A percentile compares a stretch with the other conserved stretches of the same genome.
These are phyloP conservation scores for Crotalaria pallida DNA, from an alignment of 306 rosid genomes.

Conservation along the genomic window DNA sequence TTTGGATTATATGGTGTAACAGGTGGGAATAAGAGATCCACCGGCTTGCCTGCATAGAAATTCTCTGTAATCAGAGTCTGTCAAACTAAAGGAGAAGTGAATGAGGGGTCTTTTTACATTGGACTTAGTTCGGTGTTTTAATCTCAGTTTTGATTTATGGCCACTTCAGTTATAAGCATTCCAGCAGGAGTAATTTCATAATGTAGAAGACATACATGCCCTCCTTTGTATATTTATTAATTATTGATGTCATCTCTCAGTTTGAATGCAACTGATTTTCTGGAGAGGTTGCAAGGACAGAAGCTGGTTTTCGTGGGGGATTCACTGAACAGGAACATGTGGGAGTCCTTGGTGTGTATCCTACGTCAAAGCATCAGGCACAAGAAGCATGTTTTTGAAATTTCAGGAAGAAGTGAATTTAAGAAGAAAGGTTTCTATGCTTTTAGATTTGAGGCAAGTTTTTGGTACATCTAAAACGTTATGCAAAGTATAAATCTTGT, in stretches of 20 bases:
- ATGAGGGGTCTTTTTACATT: neutral
- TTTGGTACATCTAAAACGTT: neutral
- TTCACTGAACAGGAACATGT: conserved; percentile 92
- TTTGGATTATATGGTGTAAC: neutral
- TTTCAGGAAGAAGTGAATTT: conserved; percentile 72
- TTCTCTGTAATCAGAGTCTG: neutral
- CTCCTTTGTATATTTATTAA: conserved; percentile 19
- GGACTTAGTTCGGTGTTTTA: neutral
- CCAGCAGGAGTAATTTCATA: neutral
- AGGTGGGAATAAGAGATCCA: neutral
- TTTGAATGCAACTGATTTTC: conserved; percentile 84
- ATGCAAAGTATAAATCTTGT: neutral
- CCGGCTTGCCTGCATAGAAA: neutral
- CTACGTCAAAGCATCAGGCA: conserved; percentile 55
- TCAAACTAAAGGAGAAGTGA: neutral
- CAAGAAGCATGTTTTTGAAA: conserved; percentile 68
- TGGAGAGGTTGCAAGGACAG: conserved; percentile 73
- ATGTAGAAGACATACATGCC: neutral
- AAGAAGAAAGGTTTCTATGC: conserved; percentile 82
- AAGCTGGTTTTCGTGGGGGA: conserved; percentile 87
- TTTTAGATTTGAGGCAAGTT: conserved; percentile 88
- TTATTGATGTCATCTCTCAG: conserved; percentile 38
- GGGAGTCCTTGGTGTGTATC: conserved; percentile 89
- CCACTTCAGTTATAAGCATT: neutral
- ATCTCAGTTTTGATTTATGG: neutral